These are phyloP conservation scores for Diaporthe ampelina DNA, from an alignment of 2,329 filamentous ascomycete species.

Conservation along the genomic window DNA sequence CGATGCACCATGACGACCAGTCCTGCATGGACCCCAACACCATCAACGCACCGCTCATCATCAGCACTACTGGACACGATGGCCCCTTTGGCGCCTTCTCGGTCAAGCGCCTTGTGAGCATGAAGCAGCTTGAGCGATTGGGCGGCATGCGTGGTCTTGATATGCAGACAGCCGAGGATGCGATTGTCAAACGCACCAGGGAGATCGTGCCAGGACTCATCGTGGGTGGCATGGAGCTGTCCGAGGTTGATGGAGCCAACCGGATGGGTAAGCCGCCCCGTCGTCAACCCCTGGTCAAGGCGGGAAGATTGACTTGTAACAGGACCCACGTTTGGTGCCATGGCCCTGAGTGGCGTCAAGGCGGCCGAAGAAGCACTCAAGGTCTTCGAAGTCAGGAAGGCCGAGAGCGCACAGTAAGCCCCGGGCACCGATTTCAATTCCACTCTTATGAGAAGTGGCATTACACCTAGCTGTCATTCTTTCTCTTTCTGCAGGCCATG, in stretches of 20 bases:
- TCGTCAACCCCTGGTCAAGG: slow-evolving; percentile 95
- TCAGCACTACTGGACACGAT: slow-evolving; percentile 93
- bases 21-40: slow-evolving; percentile 98
- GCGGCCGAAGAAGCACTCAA: slow-evolving; percentile 88
- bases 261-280: slow-evolving; percentile 75
- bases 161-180: slow-evolving; percentile 92
- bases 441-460: not conserved
- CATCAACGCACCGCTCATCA: slow-evolving; percentile 90
- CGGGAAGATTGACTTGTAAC: slow-evolving; percentile 49
- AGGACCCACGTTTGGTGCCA: slow-evolving; percentile 87
- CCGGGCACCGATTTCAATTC: no score
- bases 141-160: slow-evolving; percentile 94
- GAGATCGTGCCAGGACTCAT: slow-evolving; percentile 91
- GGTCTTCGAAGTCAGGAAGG: slow-evolving; percentile 83
- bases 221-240: slow-evolving; percentile 95
- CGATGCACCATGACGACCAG: slow-evolving; percentile 89
- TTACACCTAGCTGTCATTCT: not conserved
- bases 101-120: slow-evolving; percentile 91
- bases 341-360: slow-evolving; percentile 90
- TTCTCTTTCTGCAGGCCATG: not conserved
- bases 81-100: slow-evolving; percentile 92
- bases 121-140: slow-evolving; percentile 85
- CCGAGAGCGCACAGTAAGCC: slow-evolving; percentile 75
- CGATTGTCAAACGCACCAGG: slow-evolving; percentile 91
- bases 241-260: slow-evolving; percentile 91